Percentiles rank a stretch among this genome's conserved stretches.
Evolutionary conservation across 495 filamentous ascomycete species (phyloP).

Genomic region (Xylaria telfairii): DNA sequence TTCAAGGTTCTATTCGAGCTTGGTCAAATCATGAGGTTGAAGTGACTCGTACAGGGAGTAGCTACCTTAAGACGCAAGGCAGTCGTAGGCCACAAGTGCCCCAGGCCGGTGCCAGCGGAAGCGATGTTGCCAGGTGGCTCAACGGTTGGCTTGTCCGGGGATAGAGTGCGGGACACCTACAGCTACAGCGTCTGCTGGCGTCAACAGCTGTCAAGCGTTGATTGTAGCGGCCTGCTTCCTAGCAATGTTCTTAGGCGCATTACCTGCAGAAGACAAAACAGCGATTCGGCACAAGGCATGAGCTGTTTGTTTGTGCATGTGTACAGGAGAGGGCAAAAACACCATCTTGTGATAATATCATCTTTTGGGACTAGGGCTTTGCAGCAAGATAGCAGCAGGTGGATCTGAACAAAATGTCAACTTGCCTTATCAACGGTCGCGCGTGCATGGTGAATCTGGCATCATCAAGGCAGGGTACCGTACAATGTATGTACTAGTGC

Average conservation of each 20-base stretch:
- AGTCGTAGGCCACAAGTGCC: not conserved
- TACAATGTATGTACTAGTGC: not conserved
- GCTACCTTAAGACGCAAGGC: slow-evolving; percentile 3
- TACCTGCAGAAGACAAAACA: not conserved
- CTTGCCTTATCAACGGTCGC: slow-evolving; percentile 12
- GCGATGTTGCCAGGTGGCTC: slow-evolving; percentile 39
- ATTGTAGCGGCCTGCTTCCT: not conserved
- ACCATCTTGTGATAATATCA: slow-evolving; percentile 5
- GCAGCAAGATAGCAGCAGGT: not conserved
- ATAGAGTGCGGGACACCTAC: not conserved
- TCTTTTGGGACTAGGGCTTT: slow-evolving; percentile 15
- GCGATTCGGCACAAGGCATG: not conserved
- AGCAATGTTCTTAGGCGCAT: not conserved
- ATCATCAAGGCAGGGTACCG: not conserved
- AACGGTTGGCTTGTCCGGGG: slow-evolving; percentile 27
- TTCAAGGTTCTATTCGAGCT: not conserved
- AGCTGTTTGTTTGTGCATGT: not conserved
- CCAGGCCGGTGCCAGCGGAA: not conserved
- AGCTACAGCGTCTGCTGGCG: not conserved
- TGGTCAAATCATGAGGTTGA: slow-evolving; percentile 12
- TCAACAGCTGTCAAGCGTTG: slow-evolving; percentile 4
- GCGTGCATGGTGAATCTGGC: slow-evolving; percentile 21
- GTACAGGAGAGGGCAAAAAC: not conserved
- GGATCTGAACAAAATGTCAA: not conserved
- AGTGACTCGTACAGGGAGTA: not conserved